A percentile compares a stretch with the other conserved stretches of the same genome.
Evolutionary conservation across 2,329 filamentous ascomycete species (phyloP).

Genomic region (Cercospora sesami): DNA sequence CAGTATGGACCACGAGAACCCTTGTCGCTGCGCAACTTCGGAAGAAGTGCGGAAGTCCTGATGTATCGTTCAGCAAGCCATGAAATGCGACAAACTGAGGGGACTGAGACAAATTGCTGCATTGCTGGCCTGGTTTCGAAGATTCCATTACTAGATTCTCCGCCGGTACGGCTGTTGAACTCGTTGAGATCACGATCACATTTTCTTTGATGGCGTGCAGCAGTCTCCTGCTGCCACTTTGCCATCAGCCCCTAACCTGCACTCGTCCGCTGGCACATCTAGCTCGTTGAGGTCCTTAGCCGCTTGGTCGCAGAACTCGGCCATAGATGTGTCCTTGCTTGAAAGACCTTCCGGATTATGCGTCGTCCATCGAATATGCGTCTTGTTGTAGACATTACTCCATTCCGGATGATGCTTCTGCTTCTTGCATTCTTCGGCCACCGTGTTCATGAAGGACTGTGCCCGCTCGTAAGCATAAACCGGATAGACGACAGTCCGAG

Average conservation of each 20-base stretch:
- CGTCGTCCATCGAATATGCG: slow-evolving; percentile 72
- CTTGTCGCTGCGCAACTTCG: not conserved
- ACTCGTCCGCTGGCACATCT: slow-evolving; percentile 17
- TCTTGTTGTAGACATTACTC: slow-evolving; percentile 74
- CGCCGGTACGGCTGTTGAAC: not conserved
- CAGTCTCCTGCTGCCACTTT: slow-evolving; percentile 26
- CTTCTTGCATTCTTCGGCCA: slow-evolving; percentile 66
- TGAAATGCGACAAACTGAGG: not conserved
- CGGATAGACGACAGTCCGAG: not conserved
- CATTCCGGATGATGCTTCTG: slow-evolving; percentile 74
- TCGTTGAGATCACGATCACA: not conserved
- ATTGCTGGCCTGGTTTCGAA: not conserved
- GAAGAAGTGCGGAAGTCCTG: not conserved
- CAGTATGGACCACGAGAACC: not conserved
- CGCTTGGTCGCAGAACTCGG: slow-evolving; percentile 59
- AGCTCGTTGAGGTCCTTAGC: slow-evolving; percentile 34
- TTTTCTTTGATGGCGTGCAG: slow-evolving; percentile 20
- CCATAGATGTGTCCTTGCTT: slow-evolving; percentile 62
- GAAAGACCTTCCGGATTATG: slow-evolving; percentile 68
- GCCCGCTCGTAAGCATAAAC: not conserved
- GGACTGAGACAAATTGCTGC: not conserved
- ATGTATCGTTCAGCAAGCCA: not conserved
- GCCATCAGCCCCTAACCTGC: slow-evolving; percentile 17
- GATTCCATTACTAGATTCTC: not conserved
- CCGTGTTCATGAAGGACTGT: slow-evolving; percentile 72